Percentiles rank a stretch among this genome's conserved stretches.
phyloP scores from a whole-genome alignment of 441 rosid species.

The Syzygium malaccense region DNA sequence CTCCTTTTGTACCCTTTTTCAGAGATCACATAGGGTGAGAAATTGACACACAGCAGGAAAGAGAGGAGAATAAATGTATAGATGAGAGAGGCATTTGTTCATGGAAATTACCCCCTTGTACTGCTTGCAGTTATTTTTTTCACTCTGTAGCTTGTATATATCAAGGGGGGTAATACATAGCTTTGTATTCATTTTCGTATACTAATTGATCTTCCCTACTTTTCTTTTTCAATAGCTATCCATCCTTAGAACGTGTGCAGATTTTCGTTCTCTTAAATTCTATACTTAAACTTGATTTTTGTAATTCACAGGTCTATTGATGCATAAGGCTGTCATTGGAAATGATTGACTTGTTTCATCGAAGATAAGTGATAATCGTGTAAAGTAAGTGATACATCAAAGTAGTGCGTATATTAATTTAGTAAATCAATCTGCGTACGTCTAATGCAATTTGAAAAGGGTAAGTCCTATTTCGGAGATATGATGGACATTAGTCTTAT shows the following conservation, averaged over 20 bases:
- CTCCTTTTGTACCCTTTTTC: neutral
- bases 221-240: neutral
- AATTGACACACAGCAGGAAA: constrained; percentile 20
- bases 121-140: neutral
- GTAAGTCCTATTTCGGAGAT: neutral
- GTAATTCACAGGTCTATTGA: neutral
- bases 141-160: neutral
- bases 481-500: neutral
- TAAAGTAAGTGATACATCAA: neutral
- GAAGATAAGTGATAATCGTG: neutral
- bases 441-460: neutral
- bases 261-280: neutral
- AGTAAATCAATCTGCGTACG: neutral
- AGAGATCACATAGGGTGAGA: constrained; percentile 9
- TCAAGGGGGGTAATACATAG: neutral
- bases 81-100: constrained; percentile 10
- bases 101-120: constrained; percentile 1
- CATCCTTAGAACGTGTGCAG: neutral
- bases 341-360: neutral
- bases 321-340: neutral
- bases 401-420: neutral
- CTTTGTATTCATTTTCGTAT: neutral
- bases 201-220: neutral
- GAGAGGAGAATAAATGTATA: neutral
- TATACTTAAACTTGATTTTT: neutral